Evolutionary conservation across 2,329 filamentous ascomycete species (phyloP).

Genomic region (Lanzia echinophila): DNA sequence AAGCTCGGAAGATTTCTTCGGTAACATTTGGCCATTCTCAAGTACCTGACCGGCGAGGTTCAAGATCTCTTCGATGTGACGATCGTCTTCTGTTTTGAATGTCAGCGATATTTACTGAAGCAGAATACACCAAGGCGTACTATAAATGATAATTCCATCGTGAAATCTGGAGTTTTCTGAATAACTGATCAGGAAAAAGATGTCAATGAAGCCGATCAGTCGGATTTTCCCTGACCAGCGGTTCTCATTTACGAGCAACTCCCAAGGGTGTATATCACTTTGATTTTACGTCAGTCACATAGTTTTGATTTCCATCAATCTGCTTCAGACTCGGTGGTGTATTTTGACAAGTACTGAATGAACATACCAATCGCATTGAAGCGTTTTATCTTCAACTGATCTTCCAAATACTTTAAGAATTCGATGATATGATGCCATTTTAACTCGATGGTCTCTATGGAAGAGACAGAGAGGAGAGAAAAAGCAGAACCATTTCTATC

Average conservation of each 20-base stretch:
- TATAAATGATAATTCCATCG: conserved; percentile 22
- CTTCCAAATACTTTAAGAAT: conserved; percentile 29
- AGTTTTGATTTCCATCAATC: neutral
- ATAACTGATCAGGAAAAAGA: conserved; percentile 32
- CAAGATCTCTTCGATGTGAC: conserved; percentile 10
- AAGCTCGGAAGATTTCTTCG: neutral
- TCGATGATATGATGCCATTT: conserved; percentile 32
- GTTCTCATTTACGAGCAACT: conserved; percentile 30
- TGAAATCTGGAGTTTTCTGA: conserved; percentile 30
- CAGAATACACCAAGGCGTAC: neutral
- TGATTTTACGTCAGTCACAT: neutral
- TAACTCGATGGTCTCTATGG: neutral
- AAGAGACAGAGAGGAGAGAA: too few relatives aligned
- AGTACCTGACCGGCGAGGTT: neutral
- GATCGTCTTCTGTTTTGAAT: conserved; percentile 11
- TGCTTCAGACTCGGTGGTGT: neutral
- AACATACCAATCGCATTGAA: conserved; percentile 29
- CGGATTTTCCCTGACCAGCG: conserved; percentile 30
- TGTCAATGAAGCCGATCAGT: conserved; percentile 32
- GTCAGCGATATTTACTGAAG: neutral
- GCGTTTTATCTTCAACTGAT: conserved; percentile 28
- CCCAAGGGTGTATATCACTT: conserved; percentile 32
- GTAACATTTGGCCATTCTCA: neutral
- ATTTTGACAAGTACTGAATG: neutral
- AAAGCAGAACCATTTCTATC: too few relatives aligned